Evolutionary conservation across 148 eudicot species (phyloP).

Genomic region (Persicaria maculosa): DNA sequence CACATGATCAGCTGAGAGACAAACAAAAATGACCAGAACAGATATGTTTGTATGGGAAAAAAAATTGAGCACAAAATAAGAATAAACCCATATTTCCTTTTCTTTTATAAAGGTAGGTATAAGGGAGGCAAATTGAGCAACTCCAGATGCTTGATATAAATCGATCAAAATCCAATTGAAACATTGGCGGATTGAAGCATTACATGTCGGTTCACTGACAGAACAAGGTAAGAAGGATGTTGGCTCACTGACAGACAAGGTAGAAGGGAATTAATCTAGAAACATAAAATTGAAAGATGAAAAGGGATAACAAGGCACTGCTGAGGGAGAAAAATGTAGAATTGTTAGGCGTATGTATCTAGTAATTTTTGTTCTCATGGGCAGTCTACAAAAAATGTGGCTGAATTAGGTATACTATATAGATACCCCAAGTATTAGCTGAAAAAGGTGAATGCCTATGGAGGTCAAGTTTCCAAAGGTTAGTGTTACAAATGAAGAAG

Average conservation of each 20-base stretch:
- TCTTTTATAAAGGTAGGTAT: not conserved
- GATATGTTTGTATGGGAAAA: not conserved
- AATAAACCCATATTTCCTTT: not conserved
- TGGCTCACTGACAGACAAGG: not conserved
- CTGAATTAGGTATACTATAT: not conserved
- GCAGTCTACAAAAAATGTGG: not conserved
- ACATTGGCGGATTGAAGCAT: not conserved
- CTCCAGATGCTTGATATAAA: not conserved
- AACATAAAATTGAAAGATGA: not conserved
- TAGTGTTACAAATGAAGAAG: too few relatives aligned
- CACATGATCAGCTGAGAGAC: not conserved
- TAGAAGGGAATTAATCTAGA: not conserved
- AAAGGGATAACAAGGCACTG: not conserved
- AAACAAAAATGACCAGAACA: not conserved
- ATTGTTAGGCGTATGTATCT: too few relatives aligned
- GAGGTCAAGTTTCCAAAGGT: too few relatives aligned
- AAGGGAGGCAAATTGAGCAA: not conserved
- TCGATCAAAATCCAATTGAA: not conserved
- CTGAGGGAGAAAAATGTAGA: not conserved
- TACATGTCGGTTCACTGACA: not conserved
- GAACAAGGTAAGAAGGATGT: not conserved
- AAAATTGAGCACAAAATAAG: too few relatives aligned
- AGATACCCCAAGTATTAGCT: too few relatives aligned
- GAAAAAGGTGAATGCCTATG: too few relatives aligned
- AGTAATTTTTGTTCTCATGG: too few relatives aligned